Conservation (phyloP, 495 filamentous ascomycete species). For the Penicillium angulare region DNA sequence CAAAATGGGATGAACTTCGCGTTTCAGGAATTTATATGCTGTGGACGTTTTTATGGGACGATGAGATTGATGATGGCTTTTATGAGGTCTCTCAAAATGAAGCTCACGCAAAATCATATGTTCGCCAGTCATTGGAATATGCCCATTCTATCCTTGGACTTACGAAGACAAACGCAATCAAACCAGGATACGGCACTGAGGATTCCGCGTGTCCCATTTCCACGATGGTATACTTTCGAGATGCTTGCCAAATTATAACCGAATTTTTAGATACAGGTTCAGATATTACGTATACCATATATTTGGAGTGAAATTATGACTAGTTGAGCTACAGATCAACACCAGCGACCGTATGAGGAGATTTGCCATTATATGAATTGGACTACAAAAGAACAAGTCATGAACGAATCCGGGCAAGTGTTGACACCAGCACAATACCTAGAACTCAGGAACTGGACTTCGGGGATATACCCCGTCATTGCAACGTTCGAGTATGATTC, state of each 20-base stretch:
- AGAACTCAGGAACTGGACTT: background rate
- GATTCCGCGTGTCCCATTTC: background rate
- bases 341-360: background rate
- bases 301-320: too few relatives aligned
- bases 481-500: background rate
- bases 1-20: background rate
- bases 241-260: too few relatives aligned
- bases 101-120: background rate
- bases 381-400: background rate
- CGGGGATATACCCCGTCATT: slow-evolving; percentile 1
- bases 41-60: slow-evolving; percentile 1
- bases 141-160: background rate
- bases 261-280: too few relatives aligned
- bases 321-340: too few relatives aligned
- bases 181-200: background rate
- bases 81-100: background rate
- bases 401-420: background rate
- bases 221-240: too few relatives aligned
- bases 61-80: background rate
- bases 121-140: background rate
- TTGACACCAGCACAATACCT: background rate
- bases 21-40: background rate
- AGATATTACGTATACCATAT: too few relatives aligned
- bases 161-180: background rate
- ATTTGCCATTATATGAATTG: background rate